phyloP scores from a whole-genome alignment of 352 stramenopile species.

The Halophytophthora batemanensis region DNA sequence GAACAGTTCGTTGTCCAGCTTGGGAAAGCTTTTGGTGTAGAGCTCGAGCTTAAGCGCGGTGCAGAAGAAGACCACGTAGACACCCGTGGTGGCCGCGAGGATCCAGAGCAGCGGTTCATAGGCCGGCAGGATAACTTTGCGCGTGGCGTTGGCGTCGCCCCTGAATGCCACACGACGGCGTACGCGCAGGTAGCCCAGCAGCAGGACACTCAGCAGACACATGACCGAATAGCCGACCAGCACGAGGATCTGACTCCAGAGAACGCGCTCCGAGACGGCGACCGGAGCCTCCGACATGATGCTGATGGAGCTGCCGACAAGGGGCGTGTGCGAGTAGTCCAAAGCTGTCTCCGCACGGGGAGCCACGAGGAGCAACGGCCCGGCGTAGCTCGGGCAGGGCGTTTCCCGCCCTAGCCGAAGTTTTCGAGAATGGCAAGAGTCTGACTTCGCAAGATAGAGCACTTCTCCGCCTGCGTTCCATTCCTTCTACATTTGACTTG shows the following conservation, averaged over 20 bases:
- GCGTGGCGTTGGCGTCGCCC: constrained; percentile 32
- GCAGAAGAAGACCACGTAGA: constrained; percentile 30
- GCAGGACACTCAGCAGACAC: constrained; percentile 26
- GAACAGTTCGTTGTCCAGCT: constrained; percentile 30
- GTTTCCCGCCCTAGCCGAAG: too few species aligned
- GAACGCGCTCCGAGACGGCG: constrained; percentile 9
- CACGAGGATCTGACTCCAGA: constrained; percentile 27
- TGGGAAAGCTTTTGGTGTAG: constrained; percentile 30
- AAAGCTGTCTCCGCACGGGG: too few species aligned
- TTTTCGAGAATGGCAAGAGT: too few species aligned
- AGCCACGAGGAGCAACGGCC: too few species aligned
- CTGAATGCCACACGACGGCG: constrained; percentile 40
- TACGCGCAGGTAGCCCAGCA: constrained; percentile 43
- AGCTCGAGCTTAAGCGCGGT: constrained; percentile 28
- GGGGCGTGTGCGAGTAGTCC: too few species aligned
- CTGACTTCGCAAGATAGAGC: too few species aligned
- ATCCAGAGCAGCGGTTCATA: constrained; percentile 62
- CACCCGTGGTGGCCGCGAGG: constrained; percentile 23
- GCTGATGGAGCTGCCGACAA: too few species aligned
- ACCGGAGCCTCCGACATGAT: too few species aligned
- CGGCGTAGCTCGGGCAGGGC: too few species aligned
- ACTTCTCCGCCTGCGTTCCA: too few species aligned
- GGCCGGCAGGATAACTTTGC: constrained; percentile 52
- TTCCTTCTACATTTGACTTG: too few species aligned
- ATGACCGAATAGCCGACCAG: constrained; percentile 36